phyloP scores from a whole-genome alignment of 1,284 basidiomycete genomes.

The Mycena sp. region DNA sequence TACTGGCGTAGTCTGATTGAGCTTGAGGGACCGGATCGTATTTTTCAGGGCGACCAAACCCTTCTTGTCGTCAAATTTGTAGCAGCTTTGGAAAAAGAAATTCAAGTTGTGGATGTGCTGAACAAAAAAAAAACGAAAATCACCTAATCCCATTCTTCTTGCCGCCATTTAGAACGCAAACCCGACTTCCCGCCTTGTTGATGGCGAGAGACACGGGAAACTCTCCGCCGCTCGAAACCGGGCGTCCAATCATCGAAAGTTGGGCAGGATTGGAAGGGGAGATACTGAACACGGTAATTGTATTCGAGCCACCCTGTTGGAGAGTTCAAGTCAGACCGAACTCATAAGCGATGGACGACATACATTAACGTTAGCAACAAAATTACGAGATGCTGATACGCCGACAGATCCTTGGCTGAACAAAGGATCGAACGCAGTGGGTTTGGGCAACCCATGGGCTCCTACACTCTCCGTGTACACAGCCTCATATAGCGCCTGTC shows the following conservation, averaged over 20 bases:
- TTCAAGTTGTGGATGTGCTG: background rate
- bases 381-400: slow-evolving; percentile 46
- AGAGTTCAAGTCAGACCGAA: too few relatives aligned
- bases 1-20: slow-evolving; percentile 54
- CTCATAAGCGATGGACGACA: too few relatives aligned
- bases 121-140: slow-evolving; percentile 42
- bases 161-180: slow-evolving; percentile 59
- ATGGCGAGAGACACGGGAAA: slow-evolving; percentile 58
- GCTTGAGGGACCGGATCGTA: slow-evolving; percentile 49
- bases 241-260: slow-evolving; percentile 50
- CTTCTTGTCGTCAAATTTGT: slow-evolving; percentile 39
- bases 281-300: slow-evolving; percentile 54
- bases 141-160: slow-evolving; percentile 56
- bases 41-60: slow-evolving; percentile 51
- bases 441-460: slow-evolving; percentile 39
- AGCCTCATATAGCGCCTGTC: slow-evolving; percentile 43
- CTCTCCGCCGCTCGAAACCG: slow-evolving; percentile 53
- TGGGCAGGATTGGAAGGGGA: slow-evolving; percentile 49
- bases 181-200: slow-evolving; percentile 47
- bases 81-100: background rate
- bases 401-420: slow-evolving; percentile 59
- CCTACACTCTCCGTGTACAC: slow-evolving; percentile 51
- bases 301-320: slow-evolving; percentile 58
- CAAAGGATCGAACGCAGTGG: slow-evolving; percentile 53
- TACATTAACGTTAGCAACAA: slow-evolving; percentile 55